Evolutionary conservation across 768 basidiomycete genomes (phyloP).

Genomic region (Leccinum subgranulosum): DNA sequence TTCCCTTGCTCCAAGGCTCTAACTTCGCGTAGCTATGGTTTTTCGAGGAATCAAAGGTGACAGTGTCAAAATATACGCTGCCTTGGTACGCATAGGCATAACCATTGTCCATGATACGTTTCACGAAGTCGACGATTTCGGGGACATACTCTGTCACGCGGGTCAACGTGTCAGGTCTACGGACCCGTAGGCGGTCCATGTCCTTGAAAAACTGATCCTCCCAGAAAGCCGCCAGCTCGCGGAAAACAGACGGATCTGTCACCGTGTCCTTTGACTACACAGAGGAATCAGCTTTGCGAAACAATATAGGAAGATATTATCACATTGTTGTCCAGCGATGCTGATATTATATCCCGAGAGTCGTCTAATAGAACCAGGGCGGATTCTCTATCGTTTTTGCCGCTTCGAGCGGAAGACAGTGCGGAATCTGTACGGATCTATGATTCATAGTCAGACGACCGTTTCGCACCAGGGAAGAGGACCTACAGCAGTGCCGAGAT

Average conservation of each 20-base stretch:
- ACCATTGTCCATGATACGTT: constrained; percentile 81
- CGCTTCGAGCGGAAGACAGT: constrained; percentile 46
- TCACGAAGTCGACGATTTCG: constrained; percentile 88
- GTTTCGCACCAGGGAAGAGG: constrained; percentile 7
- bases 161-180: constrained; percentile 86
- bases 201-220: constrained; percentile 88
- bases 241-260: constrained; percentile 82
- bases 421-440: constrained; percentile 54
- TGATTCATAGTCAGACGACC: constrained; percentile 13
- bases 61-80: constrained; percentile 90
- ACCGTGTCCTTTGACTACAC: constrained; percentile 72
- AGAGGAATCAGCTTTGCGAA: constrained; percentile 7
- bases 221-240: constrained; percentile 81
- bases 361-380: constrained; percentile 65
- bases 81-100: constrained; percentile 71
- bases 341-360: constrained; percentile 73
- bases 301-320: constrained; percentile 10
- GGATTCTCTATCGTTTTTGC: constrained; percentile 38
- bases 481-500: constrained; percentile 75
- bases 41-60: constrained; percentile 70
- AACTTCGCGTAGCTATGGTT: constrained; percentile 90
- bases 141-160: constrained; percentile 97
- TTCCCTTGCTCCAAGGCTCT: constrained; percentile 95
- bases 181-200: constrained; percentile 85
- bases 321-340: constrained; percentile 74